Percentiles rank a stretch among this genome's conserved stretches.
Evolutionary conservation across 768 basidiomycete genomes (phyloP).

Genomic region (Sistotremastrum suecicum): DNA sequence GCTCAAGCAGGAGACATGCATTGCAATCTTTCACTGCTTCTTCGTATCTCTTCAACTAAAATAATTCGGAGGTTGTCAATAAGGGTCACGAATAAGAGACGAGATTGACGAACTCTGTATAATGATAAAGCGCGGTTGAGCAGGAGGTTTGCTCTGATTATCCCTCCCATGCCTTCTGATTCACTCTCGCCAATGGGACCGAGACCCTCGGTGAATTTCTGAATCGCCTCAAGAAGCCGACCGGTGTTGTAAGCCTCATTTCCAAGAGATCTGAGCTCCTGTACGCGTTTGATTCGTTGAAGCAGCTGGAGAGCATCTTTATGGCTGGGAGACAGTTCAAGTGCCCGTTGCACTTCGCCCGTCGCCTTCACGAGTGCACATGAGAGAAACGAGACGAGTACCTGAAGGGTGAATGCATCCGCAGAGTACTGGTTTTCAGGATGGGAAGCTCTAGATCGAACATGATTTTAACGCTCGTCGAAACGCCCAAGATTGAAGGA

Average conservation of each 20-base stretch:
- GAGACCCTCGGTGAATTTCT: conserved; percentile 57
- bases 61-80: neutral
- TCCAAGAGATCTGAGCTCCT: conserved; percentile 74
- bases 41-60: conserved; percentile 45
- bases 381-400: conserved; percentile 61
- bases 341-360: conserved; percentile 54
- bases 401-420: conserved; percentile 65
- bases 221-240: conserved; percentile 44
- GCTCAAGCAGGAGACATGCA: conserved; percentile 44
- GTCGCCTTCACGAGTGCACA: conserved; percentile 58
- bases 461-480: neutral
- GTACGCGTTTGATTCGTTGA: conserved; percentile 67
- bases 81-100: conserved; percentile 1
- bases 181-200: conserved; percentile 56
- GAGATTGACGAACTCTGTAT: conserved; percentile 37
- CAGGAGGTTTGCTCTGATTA: conserved; percentile 64
- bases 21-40: conserved; percentile 64
- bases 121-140: conserved; percentile 77
- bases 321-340: conserved; percentile 68
- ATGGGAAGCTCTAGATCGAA: conserved; percentile 46
- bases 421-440: conserved; percentile 61
- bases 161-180: conserved; percentile 67
- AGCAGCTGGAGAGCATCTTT: conserved; percentile 55
- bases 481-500: conserved; percentile 10
- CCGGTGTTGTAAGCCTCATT: conserved; percentile 59